Evolutionary conservation across 345 rosid species (phyloP).

Genomic region (Viola odorata): DNA sequence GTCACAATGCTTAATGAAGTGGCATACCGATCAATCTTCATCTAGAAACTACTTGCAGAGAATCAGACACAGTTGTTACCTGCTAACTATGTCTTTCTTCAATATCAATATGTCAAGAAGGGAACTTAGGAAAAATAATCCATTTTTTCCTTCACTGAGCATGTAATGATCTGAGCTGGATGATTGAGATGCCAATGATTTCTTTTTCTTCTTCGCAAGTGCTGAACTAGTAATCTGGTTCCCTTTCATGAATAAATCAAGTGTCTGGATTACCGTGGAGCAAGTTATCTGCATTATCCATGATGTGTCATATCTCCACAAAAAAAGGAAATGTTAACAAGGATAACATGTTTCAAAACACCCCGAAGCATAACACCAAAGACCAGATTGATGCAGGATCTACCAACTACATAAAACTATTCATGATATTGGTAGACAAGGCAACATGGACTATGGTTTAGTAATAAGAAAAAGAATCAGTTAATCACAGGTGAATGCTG

Average conservation of each 20-base stretch:
- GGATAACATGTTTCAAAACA: neutral
- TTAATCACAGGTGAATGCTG: too few species aligned
- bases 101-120: slow-evolving; percentile 70
- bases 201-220: slow-evolving; percentile 55
- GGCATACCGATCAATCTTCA: slow-evolving; percentile 10
- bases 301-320: neutral
- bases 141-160: slow-evolving; percentile 37
- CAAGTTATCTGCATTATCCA: slow-evolving; percentile 54
- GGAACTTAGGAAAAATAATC: slow-evolving; percentile 49
- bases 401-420: too few species aligned
- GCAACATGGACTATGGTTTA: too few species aligned
- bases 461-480: too few species aligned
- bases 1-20: slow-evolving; percentile 1
- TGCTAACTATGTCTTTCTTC: slow-evolving; percentile 69
- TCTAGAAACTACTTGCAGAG: neutral
- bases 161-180: slow-evolving; percentile 21
- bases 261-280: slow-evolving; percentile 50
- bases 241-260: slow-evolving; percentile 43
- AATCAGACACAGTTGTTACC: slow-evolving; percentile 37
- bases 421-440: too few species aligned
- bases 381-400: too few species aligned
- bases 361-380: neutral
- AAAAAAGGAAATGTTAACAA: neutral
- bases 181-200: slow-evolving; percentile 24
- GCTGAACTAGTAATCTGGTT: slow-evolving; percentile 24